Evolutionary conservation across 2,329 filamentous ascomycete species (phyloP), one percentile per base, ranked within the genome.

Genomic region (Botryotinia calthae): DNA sequence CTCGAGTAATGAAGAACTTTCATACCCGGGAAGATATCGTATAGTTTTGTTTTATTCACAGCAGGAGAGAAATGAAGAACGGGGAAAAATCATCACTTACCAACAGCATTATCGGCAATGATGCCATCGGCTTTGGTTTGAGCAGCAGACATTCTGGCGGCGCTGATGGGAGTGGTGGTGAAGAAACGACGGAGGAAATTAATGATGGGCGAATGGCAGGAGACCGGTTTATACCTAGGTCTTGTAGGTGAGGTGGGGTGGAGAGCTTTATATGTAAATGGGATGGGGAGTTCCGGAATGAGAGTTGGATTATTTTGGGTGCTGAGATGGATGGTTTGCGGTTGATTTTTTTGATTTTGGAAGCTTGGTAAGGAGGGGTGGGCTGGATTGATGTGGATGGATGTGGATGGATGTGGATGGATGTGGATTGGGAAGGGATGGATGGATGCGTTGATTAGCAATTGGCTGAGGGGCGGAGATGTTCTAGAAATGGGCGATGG

Each of bases 71-170:
- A 9, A 37, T 37, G 37, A 7, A 37, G 37, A 37, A n/a, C n/a
- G n/a, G n/a, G n/a, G n/a, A n/a, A n/a, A n/a, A 40, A 37, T 25
- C 1, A 42, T 4, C 14, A 85, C 90, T 72, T 86, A 93, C 91
- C 91, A 83, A 97, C 94, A 79, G 89, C 85, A 85, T 97, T 96
- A 81, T 95, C 90, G 84, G 96, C 89, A 83, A 98, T 97, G 85
- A 98, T 90, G 80, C 86, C 83, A 84, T 97, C 90, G 75, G 93
- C 93, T 84, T 97, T 97, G 76, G 88, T 87, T 85, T 93, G 93
- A 81, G 93, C 93, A 82, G 92, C 89, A 81, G 93, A 90, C 93
- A 97, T 97, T 80, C 85, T 88, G 84, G 88, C 86, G 78, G 91
- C 86, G 75, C 83, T 86, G 77, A 86, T 81, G 75, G 85, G 81